Percentiles rank a stretch among this genome's conserved stretches.
Conservation (phyloP, 331 rosid species). For the Cydonia oblonga region DNA sequence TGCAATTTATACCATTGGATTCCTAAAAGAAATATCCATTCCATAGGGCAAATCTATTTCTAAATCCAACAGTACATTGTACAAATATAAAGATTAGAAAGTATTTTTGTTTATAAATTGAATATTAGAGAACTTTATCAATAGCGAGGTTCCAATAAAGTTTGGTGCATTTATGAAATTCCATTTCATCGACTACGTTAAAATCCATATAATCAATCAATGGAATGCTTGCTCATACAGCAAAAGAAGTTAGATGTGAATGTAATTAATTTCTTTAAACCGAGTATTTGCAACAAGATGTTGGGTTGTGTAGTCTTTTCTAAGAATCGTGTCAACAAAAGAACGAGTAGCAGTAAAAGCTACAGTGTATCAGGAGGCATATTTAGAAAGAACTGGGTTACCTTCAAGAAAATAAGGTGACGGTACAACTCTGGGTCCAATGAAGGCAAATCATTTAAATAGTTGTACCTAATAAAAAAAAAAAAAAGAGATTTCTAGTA, state of each 20-base stretch:
- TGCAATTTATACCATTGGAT: neutral
- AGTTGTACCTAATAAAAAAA: constrained; percentile 59
- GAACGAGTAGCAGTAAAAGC: neutral
- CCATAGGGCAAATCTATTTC: neutral
- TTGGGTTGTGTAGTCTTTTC: neutral
- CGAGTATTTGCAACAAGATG: neutral
- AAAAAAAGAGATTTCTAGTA: neutral
- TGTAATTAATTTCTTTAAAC: neutral
- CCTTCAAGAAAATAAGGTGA: constrained; percentile 96
- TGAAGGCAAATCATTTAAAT: constrained; percentile 93
- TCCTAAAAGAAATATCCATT: neutral
- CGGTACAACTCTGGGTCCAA: constrained; percentile 92
- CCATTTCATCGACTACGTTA: neutral
- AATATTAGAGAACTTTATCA: neutral
- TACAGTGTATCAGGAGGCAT: neutral
- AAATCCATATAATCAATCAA: neutral
- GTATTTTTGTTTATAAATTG: neutral
- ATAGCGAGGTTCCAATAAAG: neutral
- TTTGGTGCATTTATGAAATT: neutral
- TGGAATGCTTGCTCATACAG: neutral
- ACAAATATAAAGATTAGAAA: neutral
- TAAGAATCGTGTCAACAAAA: neutral
- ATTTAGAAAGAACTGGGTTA: constrained; percentile 8
- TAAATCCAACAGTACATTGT: neutral
- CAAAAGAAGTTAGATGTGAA: neutral